These are phyloP conservation scores for Galium porrigens DNA, from an alignment of 305 asterid genomes.

Conservation along the genomic window DNA sequence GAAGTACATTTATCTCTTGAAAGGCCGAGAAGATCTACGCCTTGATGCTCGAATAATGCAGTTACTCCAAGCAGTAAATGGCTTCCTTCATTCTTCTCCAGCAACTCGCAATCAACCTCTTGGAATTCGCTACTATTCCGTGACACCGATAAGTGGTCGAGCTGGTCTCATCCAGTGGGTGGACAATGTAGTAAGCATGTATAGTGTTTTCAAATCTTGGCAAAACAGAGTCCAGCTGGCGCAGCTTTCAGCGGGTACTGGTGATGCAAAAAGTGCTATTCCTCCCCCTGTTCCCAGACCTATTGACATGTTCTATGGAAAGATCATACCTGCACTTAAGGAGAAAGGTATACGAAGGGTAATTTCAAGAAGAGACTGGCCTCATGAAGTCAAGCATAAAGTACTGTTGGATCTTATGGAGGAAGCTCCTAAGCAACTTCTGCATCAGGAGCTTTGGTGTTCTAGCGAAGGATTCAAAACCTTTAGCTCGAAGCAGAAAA, in stretches of 20 bases:
- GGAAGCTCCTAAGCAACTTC: slow-evolving; percentile 93
- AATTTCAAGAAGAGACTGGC: slow-evolving; percentile 99
- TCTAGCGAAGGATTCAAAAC: slow-evolving; percentile 95
- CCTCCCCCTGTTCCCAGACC: slow-evolving; percentile 93
- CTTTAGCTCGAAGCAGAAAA: slow-evolving; percentile 74
- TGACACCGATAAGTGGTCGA: slow-evolving; percentile 94
- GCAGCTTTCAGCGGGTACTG: slow-evolving; percentile 52
- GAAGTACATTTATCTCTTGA: slow-evolving; percentile 83
- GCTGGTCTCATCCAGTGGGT: slow-evolving; percentile 99
- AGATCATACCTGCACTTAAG: slow-evolving; percentile 94
- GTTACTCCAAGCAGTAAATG: slow-evolving; percentile 83
- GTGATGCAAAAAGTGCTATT: slow-evolving; percentile 39
- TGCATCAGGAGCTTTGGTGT: slow-evolving; percentile 96
- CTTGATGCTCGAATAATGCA: slow-evolving; percentile 99
- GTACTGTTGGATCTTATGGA: slow-evolving; percentile 89
- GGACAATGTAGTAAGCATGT: slow-evolving; percentile 74
- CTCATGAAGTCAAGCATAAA: slow-evolving; percentile 90
- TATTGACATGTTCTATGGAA: slow-evolving; percentile 96
- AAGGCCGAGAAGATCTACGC: slow-evolving; percentile 98
- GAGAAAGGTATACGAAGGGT: slow-evolving; percentile 97
- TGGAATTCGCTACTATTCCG: slow-evolving; percentile 78
- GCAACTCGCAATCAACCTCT: slow-evolving; percentile 60
- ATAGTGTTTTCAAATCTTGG: slow-evolving; percentile 93
- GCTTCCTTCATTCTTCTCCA: slow-evolving; percentile 69
- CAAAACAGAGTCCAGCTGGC: slow-evolving; percentile 75